These are phyloP conservation scores for Myotisia sp. DNA, from an alignment of 2,329 filamentous ascomycete species.

Conservation along the genomic window DNA sequence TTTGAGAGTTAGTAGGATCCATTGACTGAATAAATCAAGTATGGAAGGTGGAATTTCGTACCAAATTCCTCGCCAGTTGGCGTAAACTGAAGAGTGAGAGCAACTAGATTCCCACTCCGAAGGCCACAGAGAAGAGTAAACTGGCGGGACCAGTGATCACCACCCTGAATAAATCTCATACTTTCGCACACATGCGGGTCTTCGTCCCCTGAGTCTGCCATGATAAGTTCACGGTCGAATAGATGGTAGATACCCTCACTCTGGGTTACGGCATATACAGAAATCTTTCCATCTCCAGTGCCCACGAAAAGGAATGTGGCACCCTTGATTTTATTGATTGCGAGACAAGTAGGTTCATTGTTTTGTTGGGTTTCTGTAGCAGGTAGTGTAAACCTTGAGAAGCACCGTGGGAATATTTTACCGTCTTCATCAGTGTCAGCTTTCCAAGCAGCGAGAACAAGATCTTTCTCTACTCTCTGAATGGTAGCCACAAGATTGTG, in stretches of 20 bases:
- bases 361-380: conserved; percentile 17
- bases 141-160: conserved; percentile 9
- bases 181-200: conserved; percentile 25
- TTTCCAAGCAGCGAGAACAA: too few relatives aligned
- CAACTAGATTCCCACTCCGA: conserved; percentile 31
- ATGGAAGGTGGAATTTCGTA: neutral
- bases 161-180: conserved; percentile 18
- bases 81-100: conserved; percentile 9
- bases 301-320: conserved; percentile 26
- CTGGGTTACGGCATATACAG: too few relatives aligned
- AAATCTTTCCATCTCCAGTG: conserved; percentile 25
- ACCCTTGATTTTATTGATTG: conserved; percentile 18
- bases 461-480: conserved; percentile 15
- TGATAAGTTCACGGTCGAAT: too few relatives aligned
- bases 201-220: conserved; percentile 14
- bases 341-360: conserved; percentile 27
- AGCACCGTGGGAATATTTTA: too few relatives aligned
- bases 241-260: too few relatives aligned
- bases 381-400: too few relatives aligned
- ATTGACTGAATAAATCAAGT: neutral
- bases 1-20: neutral
- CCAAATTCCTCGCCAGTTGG: neutral
- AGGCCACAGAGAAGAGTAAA: conserved; percentile 31
- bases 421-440: too few relatives aligned
- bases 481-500: conserved; percentile 19